These are phyloP conservation scores for Pythium rhizo-oryzae DNA, from an alignment of 352 stramenopile species.

Conservation along the genomic window DNA sequence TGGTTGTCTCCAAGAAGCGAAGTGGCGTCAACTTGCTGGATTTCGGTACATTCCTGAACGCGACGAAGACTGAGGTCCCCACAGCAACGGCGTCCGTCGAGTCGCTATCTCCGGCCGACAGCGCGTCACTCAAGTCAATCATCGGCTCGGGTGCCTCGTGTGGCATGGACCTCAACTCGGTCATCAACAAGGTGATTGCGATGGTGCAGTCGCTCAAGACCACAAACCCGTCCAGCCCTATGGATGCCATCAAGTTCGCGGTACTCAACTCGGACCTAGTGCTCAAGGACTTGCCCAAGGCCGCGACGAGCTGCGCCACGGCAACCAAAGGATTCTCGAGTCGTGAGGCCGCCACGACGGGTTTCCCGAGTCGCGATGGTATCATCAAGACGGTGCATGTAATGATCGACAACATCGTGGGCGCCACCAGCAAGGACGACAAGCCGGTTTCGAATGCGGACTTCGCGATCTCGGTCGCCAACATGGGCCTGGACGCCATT, in stretches of 20 bases:
- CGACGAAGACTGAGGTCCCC: constrained; percentile 8
- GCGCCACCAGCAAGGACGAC: constrained; percentile 44
- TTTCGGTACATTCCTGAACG: constrained; percentile 20
- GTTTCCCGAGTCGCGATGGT: constrained; percentile 36
- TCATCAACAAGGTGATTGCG: constrained; percentile 49
- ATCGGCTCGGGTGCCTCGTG: constrained; percentile 44
- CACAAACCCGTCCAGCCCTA: constrained; percentile 23
- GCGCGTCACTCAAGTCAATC: constrained; percentile 37
- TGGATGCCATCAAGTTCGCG: constrained; percentile 42
- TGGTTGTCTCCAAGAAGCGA: constrained; percentile 37
- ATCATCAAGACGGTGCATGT: constrained; percentile 49
- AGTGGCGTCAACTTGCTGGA: constrained; percentile 21
- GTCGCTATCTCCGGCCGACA: constrained; percentile 33
- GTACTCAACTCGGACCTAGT: constrained; percentile 48
- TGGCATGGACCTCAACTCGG: constrained; percentile 46
- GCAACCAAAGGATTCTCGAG: constrained; percentile 20
- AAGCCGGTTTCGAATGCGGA: constrained; percentile 37
- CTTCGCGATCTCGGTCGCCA: constrained; percentile 46
- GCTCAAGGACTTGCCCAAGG: constrained; percentile 42
- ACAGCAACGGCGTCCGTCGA: background rate
- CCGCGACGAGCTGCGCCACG: constrained; percentile 45
- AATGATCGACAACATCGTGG: constrained; percentile 49
- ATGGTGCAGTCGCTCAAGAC: constrained; percentile 46
- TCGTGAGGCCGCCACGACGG: constrained; percentile 34
- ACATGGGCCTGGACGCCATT: constrained; percentile 50